Base-by-base conservation (phyloP, 805 yeast species). In the Metschnikowia cubensis region DNA sequence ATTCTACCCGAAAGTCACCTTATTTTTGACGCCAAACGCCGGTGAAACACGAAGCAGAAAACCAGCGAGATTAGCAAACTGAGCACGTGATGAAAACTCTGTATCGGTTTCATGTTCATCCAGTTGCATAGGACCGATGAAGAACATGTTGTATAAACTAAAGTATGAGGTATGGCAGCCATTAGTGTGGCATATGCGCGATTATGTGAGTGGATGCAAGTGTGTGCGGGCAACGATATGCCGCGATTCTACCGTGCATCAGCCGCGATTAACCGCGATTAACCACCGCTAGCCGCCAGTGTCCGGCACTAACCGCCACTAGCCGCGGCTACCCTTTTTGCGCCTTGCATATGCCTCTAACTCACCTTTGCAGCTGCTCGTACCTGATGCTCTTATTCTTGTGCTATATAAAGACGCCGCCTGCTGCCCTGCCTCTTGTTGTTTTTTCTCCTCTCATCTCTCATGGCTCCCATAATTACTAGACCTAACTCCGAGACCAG, bases 381-480 rank as follows among this genome's bases (percentile, higher is more conserved):
- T 25, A 25, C 3, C 29, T 8, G 29, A 25, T 25, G 29, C 11
- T 10, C 11, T 25, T 8, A 25, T 25, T 25, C 11, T 3, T 25
- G 11, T 25, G 11, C 11, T 25, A 25, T 42, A 42, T 42, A 42
- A 42, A 42, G 33, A 42, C 29, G 29, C 34, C 14, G 29, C 44
- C 31, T 4, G 14, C 14, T 14, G 11, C n/a, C 35, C 36, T 35
- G 11, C 15, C 8, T 2, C 21, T 13, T 6, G 14, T n/a, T n/a
- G 7, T 17, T 13, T 14, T 5, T 20, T 33, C 11, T n/a, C 31
- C 15, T 17, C 4, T 10, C 15, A 20, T 29, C 22, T 18, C 25
- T 33, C 35, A 57, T 57, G 60, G 60, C 59, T 21, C 60, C 60
- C 10, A 51, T 54, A 3, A 52, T 56, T 33, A 56, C 58, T 6